Percentiles rank a stretch among this genome's conserved stretches.
These are phyloP conservation scores for Candida cerambycidarum DNA, from an alignment of 805 yeast genomes.

Conservation along the genomic window DNA sequence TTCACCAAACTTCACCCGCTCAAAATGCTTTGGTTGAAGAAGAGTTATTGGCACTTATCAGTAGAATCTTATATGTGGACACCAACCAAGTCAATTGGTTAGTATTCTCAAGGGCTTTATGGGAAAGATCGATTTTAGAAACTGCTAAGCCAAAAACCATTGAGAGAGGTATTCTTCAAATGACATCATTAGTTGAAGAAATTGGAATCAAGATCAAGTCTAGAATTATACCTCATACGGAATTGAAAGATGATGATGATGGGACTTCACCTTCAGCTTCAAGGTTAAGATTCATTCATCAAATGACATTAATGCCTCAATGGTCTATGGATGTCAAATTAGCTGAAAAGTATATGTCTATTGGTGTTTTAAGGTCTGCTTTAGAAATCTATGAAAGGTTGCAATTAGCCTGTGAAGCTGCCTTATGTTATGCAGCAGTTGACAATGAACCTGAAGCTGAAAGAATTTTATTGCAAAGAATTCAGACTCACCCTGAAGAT, in stretches of 20 bases:
- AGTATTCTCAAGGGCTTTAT: conserved; percentile 74
- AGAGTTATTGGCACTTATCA: conserved; percentile 74
- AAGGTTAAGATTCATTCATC: conserved; percentile 69
- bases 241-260: conserved; percentile 19
- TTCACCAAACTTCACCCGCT: conserved; percentile 70
- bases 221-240: conserved; percentile 49
- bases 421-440: conserved; percentile 84
- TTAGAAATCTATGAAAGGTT: conserved; percentile 83
- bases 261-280: conserved; percentile 42
- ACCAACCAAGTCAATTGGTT: conserved; percentile 60
- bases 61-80: conserved; percentile 60
- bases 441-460: conserved; percentile 73
- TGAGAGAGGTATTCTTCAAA: conserved; percentile 90
- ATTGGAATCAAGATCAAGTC: conserved; percentile 66
- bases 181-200: conserved; percentile 90
- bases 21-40: conserved; percentile 73
- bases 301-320: conserved; percentile 73
- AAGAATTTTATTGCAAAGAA: conserved; percentile 52
- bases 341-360: conserved; percentile 82
- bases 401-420: conserved; percentile 75
- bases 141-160: conserved; percentile 79
- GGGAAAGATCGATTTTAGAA: conserved; percentile 88
- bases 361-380: conserved; percentile 86
- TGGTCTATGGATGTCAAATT: conserved; percentile 81
- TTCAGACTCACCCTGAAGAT: conserved; percentile 62